A percentile compares a stretch with the other conserved stretches of the same genome.
Conservation (phyloP, 2,329 filamentous ascomycete genomes). For the Ascochyta fabae region DNA sequence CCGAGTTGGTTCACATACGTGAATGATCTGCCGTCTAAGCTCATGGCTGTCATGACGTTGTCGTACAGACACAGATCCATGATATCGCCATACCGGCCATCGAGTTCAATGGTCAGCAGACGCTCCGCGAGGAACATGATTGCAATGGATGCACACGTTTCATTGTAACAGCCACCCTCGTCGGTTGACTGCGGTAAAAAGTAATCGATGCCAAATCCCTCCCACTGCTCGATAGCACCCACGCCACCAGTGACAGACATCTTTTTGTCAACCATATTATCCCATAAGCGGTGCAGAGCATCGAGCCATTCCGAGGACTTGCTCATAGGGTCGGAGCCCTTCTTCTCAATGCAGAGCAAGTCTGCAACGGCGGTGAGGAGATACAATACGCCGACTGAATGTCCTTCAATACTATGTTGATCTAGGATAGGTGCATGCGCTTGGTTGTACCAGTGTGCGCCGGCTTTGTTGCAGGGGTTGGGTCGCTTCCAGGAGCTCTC, state of each 20-base stretch:
- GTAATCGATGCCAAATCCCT: slow-evolving; percentile 66
- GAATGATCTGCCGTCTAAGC: slow-evolving; percentile 62
- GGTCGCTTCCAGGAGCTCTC: slow-evolving; percentile 58
- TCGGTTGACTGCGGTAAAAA: slow-evolving; percentile 64
- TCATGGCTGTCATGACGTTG: slow-evolving; percentile 64
- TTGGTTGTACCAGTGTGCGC: slow-evolving; percentile 61
- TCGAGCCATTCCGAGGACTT: slow-evolving; percentile 17
- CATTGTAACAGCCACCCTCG: slow-evolving; percentile 67
- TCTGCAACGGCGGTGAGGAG: slow-evolving; percentile 66
- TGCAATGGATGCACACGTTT: slow-evolving; percentile 59
- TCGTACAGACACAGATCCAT: slow-evolving; percentile 69
- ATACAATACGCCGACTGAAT: slow-evolving; percentile 67
- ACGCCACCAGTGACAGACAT: slow-evolving; percentile 70
- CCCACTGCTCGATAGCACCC: slow-evolving; percentile 64
- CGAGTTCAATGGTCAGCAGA: slow-evolving; percentile 53
- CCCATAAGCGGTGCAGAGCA: slow-evolving; percentile 60
- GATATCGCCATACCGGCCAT: slow-evolving; percentile 62
- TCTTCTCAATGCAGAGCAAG: slow-evolving; percentile 43
- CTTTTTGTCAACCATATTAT: slow-evolving; percentile 66
- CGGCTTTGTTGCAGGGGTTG: slow-evolving; percentile 54
- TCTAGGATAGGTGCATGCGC: slow-evolving; percentile 62
- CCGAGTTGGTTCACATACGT: slow-evolving; percentile 68
- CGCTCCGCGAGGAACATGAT: slow-evolving; percentile 19
- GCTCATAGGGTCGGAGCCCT: slow-evolving; percentile 37
- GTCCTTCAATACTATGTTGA: slow-evolving; percentile 63